Conservation (phyloP, 2,329 filamentous ascomycete species). For the Chrysoporthe cubensis region DNA sequence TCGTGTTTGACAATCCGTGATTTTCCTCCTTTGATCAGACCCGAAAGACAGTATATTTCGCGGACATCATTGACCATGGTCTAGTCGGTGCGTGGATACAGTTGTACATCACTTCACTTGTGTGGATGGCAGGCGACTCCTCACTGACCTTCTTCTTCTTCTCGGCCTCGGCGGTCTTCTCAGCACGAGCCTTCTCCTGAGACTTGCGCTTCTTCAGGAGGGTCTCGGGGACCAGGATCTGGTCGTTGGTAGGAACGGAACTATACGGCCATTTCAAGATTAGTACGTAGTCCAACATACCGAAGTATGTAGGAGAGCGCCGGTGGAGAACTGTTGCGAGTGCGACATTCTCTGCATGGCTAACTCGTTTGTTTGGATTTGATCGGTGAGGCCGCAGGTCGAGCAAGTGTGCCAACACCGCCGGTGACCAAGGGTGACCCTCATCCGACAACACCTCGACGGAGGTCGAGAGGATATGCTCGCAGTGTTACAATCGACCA, state of each 20-base stretch:
- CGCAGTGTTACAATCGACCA: conserved; percentile 36
- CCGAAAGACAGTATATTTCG: conserved; percentile 99
- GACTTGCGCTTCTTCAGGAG: conserved; percentile 99
- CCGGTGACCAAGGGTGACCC: conserved; percentile 40
- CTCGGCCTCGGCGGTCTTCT: conserved; percentile 76
- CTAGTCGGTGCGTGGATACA: conserved; percentile 78
- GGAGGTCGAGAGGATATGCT: conserved; percentile 54
- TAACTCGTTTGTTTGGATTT: conserved; percentile 82
- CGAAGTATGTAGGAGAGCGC: conserved; percentile 70
- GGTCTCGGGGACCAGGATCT: conserved; percentile 98
- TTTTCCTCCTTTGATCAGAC: conserved; percentile 68
- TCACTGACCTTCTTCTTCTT: conserved; percentile 85
- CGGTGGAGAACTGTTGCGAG: conserved; percentile 91
- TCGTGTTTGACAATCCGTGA: conserved; percentile 10
- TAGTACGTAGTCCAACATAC: conserved; percentile 77
- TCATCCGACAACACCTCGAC: conserved; percentile 80
- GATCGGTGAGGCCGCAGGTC: conserved; percentile 67
- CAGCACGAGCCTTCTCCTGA: conserved; percentile 98
- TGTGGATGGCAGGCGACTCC: conserved; percentile 39
- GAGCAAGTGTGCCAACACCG: conserved; percentile 29
- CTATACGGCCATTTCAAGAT: conserved; percentile 69
- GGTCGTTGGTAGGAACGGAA: conserved; percentile 89
- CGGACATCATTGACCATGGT: conserved; percentile 94
- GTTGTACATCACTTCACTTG: conserved; percentile 81
- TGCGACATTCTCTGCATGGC: conserved; percentile 90